Base-by-base conservation (phyloP, 148 eudicot species). In the Cornus suecica region DNA sequence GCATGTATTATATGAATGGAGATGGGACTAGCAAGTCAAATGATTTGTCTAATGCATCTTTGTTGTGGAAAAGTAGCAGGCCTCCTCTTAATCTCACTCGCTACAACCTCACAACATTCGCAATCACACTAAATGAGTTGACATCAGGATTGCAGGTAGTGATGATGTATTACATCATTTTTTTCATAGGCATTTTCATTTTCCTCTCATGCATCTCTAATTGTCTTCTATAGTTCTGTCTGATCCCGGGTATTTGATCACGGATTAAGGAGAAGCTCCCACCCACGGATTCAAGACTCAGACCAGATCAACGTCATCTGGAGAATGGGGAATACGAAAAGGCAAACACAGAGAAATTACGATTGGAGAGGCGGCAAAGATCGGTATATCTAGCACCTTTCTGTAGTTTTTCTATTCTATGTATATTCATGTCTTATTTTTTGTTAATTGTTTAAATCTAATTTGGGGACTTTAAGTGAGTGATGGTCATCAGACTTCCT, bases 321-420 rank as follows among this genome's bases (percentile, higher is more conserved):
- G 99, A 92, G 83, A 94, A 94, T 66, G 99, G 99, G 54, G 97
- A 94, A 80, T 94, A 85, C 77, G 96, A 90, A 25, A 89, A 82
- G 77, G 97, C 99, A 54, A 90, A 94, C 82, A 79, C 83, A 66
- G 99, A 94, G 90, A 94, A 94, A 75, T 83, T 92, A 61, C 87
- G 97, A n/a, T 75, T 94, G 76, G 99, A 94, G 80, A 83, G 74
- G 76, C 87, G 97, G 37, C 99, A 94, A 74, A 83, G 97, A 82
- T 86, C 87, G 97, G 99, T 94, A 87, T 74, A 77, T 76, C 28
- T 68, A 41, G 30, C 28, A 56, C 32, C 24, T 31, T 76, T 26
- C 62, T 20, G 2, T 20, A 42, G 27, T 66, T 65, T 52, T 48
- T 56, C 26, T 51, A 14, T 4, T 52, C 1, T 31, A 8, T 48